phyloP scores from a whole-genome alignment of 176 grass and related monocot species.

The Ampelocalamus luodianensis region DNA sequence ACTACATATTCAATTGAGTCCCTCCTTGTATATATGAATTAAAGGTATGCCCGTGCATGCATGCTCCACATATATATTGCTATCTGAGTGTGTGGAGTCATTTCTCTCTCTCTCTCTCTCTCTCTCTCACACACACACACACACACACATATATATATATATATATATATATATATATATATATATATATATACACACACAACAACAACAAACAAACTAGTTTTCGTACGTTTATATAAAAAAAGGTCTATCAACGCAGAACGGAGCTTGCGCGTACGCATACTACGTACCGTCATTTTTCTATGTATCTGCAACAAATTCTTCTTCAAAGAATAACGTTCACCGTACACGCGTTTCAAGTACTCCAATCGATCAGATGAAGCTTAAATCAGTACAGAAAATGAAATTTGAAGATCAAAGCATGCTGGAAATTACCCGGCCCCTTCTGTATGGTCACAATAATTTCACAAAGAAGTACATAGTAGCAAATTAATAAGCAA shows the following conservation, averaged over 20 bases:
- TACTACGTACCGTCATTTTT: too few species aligned
- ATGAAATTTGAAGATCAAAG: neutral
- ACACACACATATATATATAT: too few species aligned
- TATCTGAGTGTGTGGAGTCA: neutral
- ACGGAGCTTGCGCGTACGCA: neutral
- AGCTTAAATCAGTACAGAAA: neutral
- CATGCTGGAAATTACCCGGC: neutral
- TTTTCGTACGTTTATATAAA: neutral
- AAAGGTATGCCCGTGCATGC: neutral
- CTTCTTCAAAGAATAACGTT: neutral
- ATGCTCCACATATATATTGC: neutral
- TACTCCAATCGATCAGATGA: neutral
- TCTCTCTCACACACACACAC: too few species aligned
- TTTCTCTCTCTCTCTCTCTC: too few species aligned
- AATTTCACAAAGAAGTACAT: neutral
- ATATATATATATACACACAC: too few species aligned
- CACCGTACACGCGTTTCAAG: neutral
- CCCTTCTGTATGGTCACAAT: neutral
- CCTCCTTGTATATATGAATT: neutral
- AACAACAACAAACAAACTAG: neutral
- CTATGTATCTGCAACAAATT: neutral
- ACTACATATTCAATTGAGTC: neutral
- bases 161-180: too few species aligned
- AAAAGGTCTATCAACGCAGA: neutral
- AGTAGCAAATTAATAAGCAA: neutral